phyloP scores from a whole-genome alignment of 1,284 basidiomycete genomes.

The Boletus smithii region DNA sequence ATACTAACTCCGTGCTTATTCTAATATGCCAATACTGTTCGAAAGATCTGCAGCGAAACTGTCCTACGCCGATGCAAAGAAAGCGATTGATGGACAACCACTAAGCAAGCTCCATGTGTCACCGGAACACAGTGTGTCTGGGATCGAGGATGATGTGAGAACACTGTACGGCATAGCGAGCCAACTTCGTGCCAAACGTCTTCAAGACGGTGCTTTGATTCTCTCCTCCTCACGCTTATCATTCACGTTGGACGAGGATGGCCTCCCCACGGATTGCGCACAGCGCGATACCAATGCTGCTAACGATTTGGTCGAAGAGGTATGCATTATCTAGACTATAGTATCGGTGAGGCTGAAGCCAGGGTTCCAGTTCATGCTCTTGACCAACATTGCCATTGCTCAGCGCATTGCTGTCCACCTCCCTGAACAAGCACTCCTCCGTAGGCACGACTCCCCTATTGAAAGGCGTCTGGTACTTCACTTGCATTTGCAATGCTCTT shows the following conservation, averaged over 20 bases:
- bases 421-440: conserved; percentile 91
- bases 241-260: conserved; percentile 81
- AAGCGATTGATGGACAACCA: conserved; percentile 73
- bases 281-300: conserved; percentile 68
- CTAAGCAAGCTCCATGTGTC: conserved; percentile 52
- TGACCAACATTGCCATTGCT: conserved; percentile 88
- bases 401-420: conserved; percentile 91
- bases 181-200: conserved; percentile 72
- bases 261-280: conserved; percentile 79
- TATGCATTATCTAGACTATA: conserved; percentile 30
- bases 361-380: conserved; percentile 78
- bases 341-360: conserved; percentile 3
- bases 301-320: conserved; percentile 87
- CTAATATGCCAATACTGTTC: conserved; percentile 10
- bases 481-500: not conserved
- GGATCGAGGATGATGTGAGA: conserved; percentile 77
- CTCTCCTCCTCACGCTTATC: conserved; percentile 71
- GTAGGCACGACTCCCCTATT: conserved; percentile 90
- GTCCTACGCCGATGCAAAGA: conserved; percentile 79
- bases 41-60: conserved; percentile 82
- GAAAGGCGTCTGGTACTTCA: conserved; percentile 78
- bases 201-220: conserved; percentile 79
- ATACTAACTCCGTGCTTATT: not conserved
- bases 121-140: conserved; percentile 55
- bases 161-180: conserved; percentile 66